Base-by-base conservation (phyloP, 2,329 filamentous ascomycete species). In the Diplodia mutila region DNA sequence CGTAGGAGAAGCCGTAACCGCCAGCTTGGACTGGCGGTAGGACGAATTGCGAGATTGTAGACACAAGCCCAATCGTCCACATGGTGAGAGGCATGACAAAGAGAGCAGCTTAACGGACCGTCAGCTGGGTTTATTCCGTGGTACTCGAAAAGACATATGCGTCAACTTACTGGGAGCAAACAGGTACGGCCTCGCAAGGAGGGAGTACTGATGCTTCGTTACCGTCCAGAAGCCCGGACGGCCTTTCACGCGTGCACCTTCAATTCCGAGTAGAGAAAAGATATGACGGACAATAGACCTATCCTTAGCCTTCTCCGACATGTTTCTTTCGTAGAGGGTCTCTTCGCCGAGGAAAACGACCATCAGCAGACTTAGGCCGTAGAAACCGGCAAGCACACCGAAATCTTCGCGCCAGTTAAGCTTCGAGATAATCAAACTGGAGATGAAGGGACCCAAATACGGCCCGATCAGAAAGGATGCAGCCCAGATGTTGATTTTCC, bases 341-440 rank as follows among this genome's bases (percentile, higher is more conserved):
- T 79, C 77, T 54, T 79, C 77, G 49, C 73, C 75, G 39, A 78
- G 70, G 8, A 77, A 54, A 0, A 77, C 23, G 29, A 77, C 73
- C 23, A 71, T 65, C 63, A 73, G 55, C 0, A 76, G 76, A n/a
- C 77, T 79, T 1, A 77, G 46, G 6, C 72, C 77, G 61, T 80
- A 81, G 74, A 76, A 25, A 70, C 70, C 25, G 72, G 71, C 79
- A 75, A 80, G 12, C 72, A 69, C 69, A 46, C 69, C 66, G 21
- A 71, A 71, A 65, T 65, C 72, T 53, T 65, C 63, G 53, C 70
- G 69, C 66, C 66, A 67, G 27, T 46, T 42, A 18, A 67, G 49
- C 59, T 67, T 63, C 4, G 51, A 18, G 49, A 64, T 27, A n/a
- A 42, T 18, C 11, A 67, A 32, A 12, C 34, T 57, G 49, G 57